phyloP scores from a whole-genome alignment of 257 asterid species.

The Jacaranda mimosifolia region DNA sequence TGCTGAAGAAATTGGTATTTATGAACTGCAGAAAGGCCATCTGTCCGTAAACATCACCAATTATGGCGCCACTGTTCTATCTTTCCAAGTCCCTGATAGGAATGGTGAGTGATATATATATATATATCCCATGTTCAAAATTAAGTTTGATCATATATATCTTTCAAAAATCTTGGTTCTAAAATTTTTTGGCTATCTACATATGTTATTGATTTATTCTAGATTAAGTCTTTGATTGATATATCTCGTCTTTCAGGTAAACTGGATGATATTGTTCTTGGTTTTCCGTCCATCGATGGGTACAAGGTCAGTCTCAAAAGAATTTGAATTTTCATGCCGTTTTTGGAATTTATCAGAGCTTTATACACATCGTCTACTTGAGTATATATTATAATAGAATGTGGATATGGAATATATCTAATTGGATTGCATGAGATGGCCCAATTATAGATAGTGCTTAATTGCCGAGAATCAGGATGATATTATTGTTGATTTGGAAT shows the following conservation, averaged over 20 bases:
- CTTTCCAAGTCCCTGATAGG: conserved; percentile 68
- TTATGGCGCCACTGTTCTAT: conserved; percentile 80
- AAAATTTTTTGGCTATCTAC: too few relatives aligned
- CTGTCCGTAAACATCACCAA: conserved; percentile 66
- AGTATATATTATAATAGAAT: too few relatives aligned
- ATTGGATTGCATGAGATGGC: too few relatives aligned
- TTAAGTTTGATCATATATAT: too few relatives aligned
- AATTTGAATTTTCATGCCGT: background rate
- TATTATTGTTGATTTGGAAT: background rate
- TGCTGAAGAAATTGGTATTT: conserved; percentile 47
- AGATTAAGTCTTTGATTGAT: background rate
- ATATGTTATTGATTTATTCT: too few relatives aligned
- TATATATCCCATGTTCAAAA: too few relatives aligned
- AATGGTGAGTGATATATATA: conserved; percentile 47
- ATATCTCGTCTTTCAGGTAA: conserved; percentile 56
- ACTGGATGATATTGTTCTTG: conserved; percentile 81
- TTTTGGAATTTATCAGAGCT: background rate
- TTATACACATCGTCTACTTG: too few relatives aligned
- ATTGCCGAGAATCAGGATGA: background rate
- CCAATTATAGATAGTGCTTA: background rate
- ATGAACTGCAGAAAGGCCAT: conserved; percentile 58
- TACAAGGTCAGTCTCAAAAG: conserved; percentile 65
- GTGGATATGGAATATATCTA: too few relatives aligned
- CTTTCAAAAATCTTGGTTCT: too few relatives aligned
- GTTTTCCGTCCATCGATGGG: conserved; percentile 60